Conservation (phyloP, 768 basidiomycete species). For the Kwoniella bestiolae region DNA sequence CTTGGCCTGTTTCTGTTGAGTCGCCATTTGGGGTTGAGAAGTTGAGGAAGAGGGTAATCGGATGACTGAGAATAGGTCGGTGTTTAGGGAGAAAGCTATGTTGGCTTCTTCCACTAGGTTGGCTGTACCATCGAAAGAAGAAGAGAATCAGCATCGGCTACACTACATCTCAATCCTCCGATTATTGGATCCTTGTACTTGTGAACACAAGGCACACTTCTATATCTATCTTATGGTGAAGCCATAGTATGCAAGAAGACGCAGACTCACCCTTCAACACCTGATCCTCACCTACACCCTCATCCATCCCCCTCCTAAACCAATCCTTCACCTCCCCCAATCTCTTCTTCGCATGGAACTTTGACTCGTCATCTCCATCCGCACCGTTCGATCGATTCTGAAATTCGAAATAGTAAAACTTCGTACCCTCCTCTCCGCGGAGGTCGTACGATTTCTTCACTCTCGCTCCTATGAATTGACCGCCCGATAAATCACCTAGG, state of each 20-base stretch:
- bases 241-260: neutral
- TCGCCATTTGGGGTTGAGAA: neutral
- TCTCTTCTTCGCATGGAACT: constrained; percentile 43
- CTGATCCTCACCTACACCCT: constrained; percentile 49
- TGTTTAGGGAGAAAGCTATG: constrained; percentile 48
- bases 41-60: constrained; percentile 16
- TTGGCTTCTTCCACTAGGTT: constrained; percentile 50
- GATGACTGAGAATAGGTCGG: constrained; percentile 48
- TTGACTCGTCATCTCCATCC: constrained; percentile 55
- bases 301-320: constrained; percentile 50
- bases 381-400: constrained; percentile 60
- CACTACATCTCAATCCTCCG: no score
- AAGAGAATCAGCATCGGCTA: neutral
- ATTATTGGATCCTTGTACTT: no score
- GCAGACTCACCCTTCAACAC: constrained; percentile 44
- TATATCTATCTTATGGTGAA: no score
- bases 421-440: constrained; percentile 64
- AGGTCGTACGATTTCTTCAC: constrained; percentile 72
- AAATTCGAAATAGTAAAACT: constrained; percentile 69
- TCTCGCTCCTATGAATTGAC: constrained; percentile 69
- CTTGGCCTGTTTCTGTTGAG: neutral
- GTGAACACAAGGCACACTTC: no score
- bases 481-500: constrained; percentile 78
- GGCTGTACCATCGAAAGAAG: constrained; percentile 17
- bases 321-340: constrained; percentile 74